Evolutionary conservation across 1,284 basidiomycete species (phyloP), one percentile per base, ranked within the genome.

Genomic region (Blastosporella zonata): DNA sequence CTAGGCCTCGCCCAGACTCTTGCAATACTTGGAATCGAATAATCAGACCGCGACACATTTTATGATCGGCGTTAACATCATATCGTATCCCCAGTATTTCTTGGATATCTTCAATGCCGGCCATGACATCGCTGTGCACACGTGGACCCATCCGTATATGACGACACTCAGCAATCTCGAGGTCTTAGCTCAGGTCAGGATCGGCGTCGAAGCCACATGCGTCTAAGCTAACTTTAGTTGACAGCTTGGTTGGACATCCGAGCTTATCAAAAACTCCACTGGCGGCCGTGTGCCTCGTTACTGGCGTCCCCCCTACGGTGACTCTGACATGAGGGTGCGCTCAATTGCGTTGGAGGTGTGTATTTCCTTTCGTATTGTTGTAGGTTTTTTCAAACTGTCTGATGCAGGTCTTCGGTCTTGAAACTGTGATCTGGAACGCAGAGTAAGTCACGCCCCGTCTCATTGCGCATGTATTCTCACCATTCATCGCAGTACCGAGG

Each of bases 91-190:
- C 7, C 62, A 73, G 21, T 59, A 74, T 40, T 88, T 92, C 65
- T 52, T 67, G 47, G 59, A 64, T 10, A 79, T 80, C 2, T 82
- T 78, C 59, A 63, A 74, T 20, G 72, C 72, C 43, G 68, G 74
- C 13, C 72, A 77, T 48, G 87, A 90, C 55, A 79, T 92, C 47
- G 87, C 82, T 15, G 82, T 88, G 5, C 89, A 92, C 64, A 92
- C 90, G 0, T 93, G 79, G 77, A 82, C 84, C 0, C 89, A 91
- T 58, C 86, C 80, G 28, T 87, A 83, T 69, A 90, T 89, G 84
- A 90, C 91, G 6, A 84, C 87, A 2, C 72, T 87, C 52, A 75
- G 72, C 46, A 90, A 93, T 65, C 62, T 75, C 46, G 73, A 85
- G 51, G 65, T 93, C 43, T 56, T 94, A 34, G 90, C 78, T 22